Base-by-base conservation (phyloP, 2,329 filamentous ascomycete species). In the Microsporum canis region DNA sequence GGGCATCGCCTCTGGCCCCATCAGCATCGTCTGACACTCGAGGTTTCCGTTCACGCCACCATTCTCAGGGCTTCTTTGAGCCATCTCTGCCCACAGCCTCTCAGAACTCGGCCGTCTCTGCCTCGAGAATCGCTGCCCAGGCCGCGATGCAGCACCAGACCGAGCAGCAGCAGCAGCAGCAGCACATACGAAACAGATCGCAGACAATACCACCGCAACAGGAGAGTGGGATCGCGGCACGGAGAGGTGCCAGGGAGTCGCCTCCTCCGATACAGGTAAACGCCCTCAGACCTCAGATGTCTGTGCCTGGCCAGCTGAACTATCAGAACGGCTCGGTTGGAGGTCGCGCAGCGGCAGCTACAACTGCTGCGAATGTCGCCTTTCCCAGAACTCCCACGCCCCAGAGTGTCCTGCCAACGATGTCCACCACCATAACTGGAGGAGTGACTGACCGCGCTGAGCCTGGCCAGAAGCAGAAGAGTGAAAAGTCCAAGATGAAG, bases 1-100 rank as follows among this genome's bases (percentile, higher is more conserved):
- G 73, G 65, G 68, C 69, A 17, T 73, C 75, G n/a, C 71, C 73
- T 38, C 71, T 75, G 31, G 69, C 67, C n/a, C 39, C 43, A 1
- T 47, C 43, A n/a, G 23, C 43, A 27, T 71, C 71, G 4, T 64
- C 59, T 14, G 64, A 78, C 58, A 61, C 74, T 38, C 71, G 70
- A 53, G 70, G 72, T 64, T 76, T 78, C 65, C 74, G 77, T 49
- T 71, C 75, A 36, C 72, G 78, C 64, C 77, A 79, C 65, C 82
- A 85, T 68, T 85, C 83, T 2, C 84, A 87, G 71, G 84, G 84
- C 60, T 87, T 85, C 73, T 87, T 87, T 68, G 84, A 87, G 70
- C 84, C 84, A 14, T 82, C 80, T 36, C 73, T 87, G 60, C 82
- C 84, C 45, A 79, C 79, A n/a, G 76, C 79, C 4, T 78, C 77